A percentile compares a stretch with the other conserved stretches of the same genome.
phyloP scores from a whole-genome alignment of 352 stramenopile genomes.

The Peronospora destructor region DNA sequence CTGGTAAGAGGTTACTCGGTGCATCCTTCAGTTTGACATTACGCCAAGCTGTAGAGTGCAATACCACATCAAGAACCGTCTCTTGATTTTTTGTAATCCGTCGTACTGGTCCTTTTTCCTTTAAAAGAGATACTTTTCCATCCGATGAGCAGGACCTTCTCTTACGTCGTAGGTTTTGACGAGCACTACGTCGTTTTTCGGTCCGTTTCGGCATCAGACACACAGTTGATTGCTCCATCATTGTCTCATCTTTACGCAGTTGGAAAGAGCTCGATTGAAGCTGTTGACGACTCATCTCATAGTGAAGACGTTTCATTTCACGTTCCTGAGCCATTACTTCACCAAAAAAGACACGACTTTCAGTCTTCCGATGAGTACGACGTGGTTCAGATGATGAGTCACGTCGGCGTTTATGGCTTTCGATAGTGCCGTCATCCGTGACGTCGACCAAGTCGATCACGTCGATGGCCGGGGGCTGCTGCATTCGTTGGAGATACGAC shows the following conservation, averaged over 20 bases:
- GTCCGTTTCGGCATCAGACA: constrained; percentile 42
- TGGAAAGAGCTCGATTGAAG: constrained; percentile 1
- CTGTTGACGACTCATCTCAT: constrained; percentile 26
- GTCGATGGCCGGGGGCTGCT: neutral
- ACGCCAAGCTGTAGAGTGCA: constrained; percentile 66
- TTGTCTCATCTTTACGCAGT: constrained; percentile 42
- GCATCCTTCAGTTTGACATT: constrained; percentile 28
- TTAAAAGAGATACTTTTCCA: constrained; percentile 1
- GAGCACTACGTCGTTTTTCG: constrained; percentile 39
- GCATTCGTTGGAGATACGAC: neutral
- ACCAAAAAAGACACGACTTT: constrained; percentile 37
- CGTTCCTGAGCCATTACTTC: constrained; percentile 52
- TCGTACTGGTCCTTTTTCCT: neutral
- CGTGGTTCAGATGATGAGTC: constrained; percentile 8
- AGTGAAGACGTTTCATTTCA: constrained; percentile 39
- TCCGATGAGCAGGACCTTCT: constrained; percentile 45
- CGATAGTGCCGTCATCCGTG: constrained; percentile 1
- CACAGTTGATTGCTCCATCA: constrained; percentile 13
- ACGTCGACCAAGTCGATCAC: constrained; percentile 11
- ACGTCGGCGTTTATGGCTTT: constrained; percentile 10
- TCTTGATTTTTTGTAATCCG: constrained; percentile 32
- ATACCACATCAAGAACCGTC: constrained; percentile 33
- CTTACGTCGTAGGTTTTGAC: constrained; percentile 39
- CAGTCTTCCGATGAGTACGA: constrained; percentile 24
- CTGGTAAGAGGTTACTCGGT: constrained; percentile 41